Evolutionary conservation across 2,329 filamentous ascomycete species (phyloP).

Genomic region (Pseudopithomyces maydicus): DNA sequence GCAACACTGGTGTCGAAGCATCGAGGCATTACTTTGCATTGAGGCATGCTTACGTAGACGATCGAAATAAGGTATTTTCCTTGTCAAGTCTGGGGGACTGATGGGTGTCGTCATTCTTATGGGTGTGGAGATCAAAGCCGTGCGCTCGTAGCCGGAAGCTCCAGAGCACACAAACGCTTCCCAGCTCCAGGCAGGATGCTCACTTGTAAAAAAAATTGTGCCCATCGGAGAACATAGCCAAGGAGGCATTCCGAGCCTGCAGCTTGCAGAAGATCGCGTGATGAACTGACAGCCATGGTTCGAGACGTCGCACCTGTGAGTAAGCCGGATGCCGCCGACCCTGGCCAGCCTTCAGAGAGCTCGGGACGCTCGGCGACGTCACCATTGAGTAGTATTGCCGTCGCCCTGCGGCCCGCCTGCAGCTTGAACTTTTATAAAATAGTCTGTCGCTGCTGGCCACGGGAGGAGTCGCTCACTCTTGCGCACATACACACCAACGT

Average conservation of each 20-base stretch:
- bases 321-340: slow-evolving; percentile 30
- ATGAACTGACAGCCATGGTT: slow-evolving; percentile 4
- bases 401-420: slow-evolving; percentile 17
- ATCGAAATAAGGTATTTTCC: background rate
- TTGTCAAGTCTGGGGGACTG: background rate
- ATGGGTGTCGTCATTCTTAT: background rate
- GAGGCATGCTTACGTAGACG: background rate
- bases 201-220: background rate
- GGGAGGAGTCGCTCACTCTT: background rate
- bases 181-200: background rate
- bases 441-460: slow-evolving; percentile 16
- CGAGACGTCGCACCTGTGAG: slow-evolving; percentile 2
- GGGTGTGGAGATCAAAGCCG: background rate
- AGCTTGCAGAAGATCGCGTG: background rate
- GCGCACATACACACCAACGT: background rate
- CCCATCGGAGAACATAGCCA: background rate
- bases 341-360: slow-evolving; percentile 19
- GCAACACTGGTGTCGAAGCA: background rate
- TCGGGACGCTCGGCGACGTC: slow-evolving; percentile 44
- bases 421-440: slow-evolving; percentile 34
- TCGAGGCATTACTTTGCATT: background rate
- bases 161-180: background rate
- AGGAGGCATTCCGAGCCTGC: background rate
- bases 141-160: background rate
- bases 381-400: slow-evolving; percentile 30